phyloP scores from a whole-genome alignment of 1,284 basidiomycete species.

The Hymenochaete sp. region DNA sequence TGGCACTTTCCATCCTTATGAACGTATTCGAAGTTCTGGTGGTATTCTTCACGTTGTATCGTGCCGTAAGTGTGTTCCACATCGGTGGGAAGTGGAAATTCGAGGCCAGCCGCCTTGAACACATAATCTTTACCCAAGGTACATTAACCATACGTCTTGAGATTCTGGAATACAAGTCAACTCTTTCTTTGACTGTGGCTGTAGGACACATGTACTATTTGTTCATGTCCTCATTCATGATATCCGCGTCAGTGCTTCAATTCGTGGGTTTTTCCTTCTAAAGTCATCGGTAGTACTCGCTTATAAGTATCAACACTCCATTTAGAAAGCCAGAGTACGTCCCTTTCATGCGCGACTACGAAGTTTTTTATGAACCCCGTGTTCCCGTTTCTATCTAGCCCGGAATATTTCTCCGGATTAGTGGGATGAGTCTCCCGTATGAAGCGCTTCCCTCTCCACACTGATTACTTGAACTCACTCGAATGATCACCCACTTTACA shows the following conservation, averaged over 20 bases:
- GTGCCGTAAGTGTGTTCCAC: constrained; percentile 24
- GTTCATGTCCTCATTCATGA: not conserved
- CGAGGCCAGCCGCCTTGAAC: constrained; percentile 23
- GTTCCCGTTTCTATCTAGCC: too few relatives aligned
- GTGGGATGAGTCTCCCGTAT: constrained; percentile 1
- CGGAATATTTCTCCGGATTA: too few relatives aligned
- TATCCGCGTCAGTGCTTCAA: constrained; percentile 1
- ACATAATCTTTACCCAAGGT: constrained; percentile 28
- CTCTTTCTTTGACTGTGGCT: not conserved
- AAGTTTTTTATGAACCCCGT: too few relatives aligned
- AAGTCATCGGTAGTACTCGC: too few relatives aligned
- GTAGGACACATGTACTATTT: not conserved
- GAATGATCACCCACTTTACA: not conserved
- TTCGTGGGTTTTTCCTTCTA: too few relatives aligned
- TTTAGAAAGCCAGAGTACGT: too few relatives aligned
- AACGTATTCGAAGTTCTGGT: constrained; percentile 25
- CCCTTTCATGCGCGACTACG: not conserved
- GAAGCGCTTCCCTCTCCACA: not conserved
- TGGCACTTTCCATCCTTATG: constrained; percentile 27
- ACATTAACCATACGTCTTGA: constrained; percentile 2
- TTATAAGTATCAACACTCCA: too few relatives aligned
- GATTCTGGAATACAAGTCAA: not conserved
- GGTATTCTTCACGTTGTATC: constrained; percentile 24
- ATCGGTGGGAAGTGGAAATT: constrained; percentile 19
- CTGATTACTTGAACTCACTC: too few relatives aligned